Evolutionary conservation across 2,329 filamentous ascomycete genomes (phyloP).

Genomic region (Trichoderma citrinoviride): DNA sequence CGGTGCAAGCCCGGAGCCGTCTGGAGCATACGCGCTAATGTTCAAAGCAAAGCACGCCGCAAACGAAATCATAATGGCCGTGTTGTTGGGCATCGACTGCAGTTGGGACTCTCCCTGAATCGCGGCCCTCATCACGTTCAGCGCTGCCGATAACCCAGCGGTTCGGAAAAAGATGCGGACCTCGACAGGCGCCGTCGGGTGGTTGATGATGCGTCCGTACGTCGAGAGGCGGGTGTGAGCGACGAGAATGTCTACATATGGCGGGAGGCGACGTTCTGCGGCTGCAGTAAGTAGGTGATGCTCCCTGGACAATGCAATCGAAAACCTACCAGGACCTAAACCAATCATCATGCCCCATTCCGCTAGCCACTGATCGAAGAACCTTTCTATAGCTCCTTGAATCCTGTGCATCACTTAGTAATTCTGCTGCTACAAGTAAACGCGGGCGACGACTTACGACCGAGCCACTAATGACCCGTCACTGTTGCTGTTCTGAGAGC

Average conservation of each 20-base stretch:
- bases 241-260: slow-evolving; percentile 72
- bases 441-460: slow-evolving; percentile 39
- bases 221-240: slow-evolving; percentile 72
- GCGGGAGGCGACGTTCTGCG: slow-evolving; percentile 56
- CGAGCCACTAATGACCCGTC: slow-evolving; percentile 54
- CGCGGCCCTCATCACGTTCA: slow-evolving; percentile 72
- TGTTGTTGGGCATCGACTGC: slow-evolving; percentile 76
- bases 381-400: slow-evolving; percentile 60
- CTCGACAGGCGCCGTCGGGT: slow-evolving; percentile 66
- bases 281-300: not conserved
- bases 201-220: slow-evolving; percentile 72
- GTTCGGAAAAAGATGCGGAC: slow-evolving; percentile 72
- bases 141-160: slow-evolving; percentile 65
- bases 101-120: slow-evolving; percentile 69
- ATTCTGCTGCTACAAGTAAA: slow-evolving; percentile 20
- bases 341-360: slow-evolving; percentile 60
- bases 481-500: slow-evolving; percentile 47
- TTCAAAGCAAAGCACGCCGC: slow-evolving; percentile 68
- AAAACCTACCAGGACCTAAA: slow-evolving; percentile 46
- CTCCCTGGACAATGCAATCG: not conserved
- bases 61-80: slow-evolving; percentile 75
- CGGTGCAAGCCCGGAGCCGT: slow-evolving; percentile 57
- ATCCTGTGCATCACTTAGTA: slow-evolving; percentile 38
- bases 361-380: slow-evolving; percentile 64
- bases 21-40: slow-evolving; percentile 57